phyloP scores from a whole-genome alignment of 208 protist genomes.

The Vickermania ingenoplastis region DNA sequence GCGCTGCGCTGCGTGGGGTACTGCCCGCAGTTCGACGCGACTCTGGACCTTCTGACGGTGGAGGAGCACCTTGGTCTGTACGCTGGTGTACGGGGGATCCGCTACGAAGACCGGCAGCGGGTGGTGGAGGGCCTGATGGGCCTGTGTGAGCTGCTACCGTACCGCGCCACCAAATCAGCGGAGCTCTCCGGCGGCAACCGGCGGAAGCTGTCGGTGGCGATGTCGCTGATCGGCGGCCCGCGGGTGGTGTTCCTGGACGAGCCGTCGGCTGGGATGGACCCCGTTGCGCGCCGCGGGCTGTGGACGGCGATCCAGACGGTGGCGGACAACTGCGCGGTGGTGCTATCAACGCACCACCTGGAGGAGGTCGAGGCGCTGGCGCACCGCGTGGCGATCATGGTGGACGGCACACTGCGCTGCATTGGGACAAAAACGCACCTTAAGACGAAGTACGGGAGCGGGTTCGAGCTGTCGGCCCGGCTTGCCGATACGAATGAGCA shows the following conservation, averaged over 20 bases:
- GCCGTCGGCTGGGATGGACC: too few relatives aligned
- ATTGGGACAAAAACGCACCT: constrained; percentile 71
- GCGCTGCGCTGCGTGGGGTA: constrained; percentile 56
- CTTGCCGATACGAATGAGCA: constrained; percentile 7
- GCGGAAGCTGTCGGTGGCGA: too few relatives aligned
- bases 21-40: constrained; percentile 88
- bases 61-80: constrained; percentile 46
- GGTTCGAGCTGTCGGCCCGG: constrained; percentile 20
- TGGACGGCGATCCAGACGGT: too few relatives aligned
- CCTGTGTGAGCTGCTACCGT: constrained; percentile 9
- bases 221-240: constrained; percentile 49
- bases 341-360: constrained; percentile 91
- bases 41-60: constrained; percentile 73
- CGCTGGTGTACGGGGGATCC: constrained; percentile 41
- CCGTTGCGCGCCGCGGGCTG: too few relatives aligned
- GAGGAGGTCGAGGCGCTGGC: constrained; percentile 92
- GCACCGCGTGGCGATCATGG: too few relatives aligned
- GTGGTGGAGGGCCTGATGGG: too few relatives aligned
- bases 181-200: constrained; percentile 43
- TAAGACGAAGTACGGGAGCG: constrained; percentile 58
- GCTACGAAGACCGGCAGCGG: constrained; percentile 4
- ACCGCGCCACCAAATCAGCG: constrained; percentile 9
- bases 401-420: too few relatives aligned
- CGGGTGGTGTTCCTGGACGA: too few relatives aligned
- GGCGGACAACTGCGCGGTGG: too few relatives aligned